Conservation (phyloP, 2,329 filamentous ascomycete species). For the Intubia oerlemansii region DNA sequence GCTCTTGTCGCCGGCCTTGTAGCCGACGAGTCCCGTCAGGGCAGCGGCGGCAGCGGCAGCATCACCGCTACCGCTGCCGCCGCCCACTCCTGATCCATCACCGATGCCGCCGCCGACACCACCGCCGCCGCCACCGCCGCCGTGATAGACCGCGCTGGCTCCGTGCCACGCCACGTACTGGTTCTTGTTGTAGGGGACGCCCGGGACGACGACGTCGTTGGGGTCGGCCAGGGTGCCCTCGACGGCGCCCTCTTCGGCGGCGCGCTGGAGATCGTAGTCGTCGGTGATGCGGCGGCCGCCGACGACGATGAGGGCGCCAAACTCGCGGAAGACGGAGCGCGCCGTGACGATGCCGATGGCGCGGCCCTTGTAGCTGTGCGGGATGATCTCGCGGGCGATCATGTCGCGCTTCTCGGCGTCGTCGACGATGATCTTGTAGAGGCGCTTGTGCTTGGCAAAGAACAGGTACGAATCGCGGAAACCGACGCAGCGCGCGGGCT, state of each 20-base stretch:
- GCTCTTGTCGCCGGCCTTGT: constrained; percentile 48
- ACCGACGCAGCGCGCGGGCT: constrained; percentile 86
- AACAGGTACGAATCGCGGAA: constrained; percentile 97
- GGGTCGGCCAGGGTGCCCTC: constrained; percentile 88
- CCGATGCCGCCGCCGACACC: too few species aligned
- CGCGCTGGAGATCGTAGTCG: constrained; percentile 68
- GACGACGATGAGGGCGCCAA: constrained; percentile 83
- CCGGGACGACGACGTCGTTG: constrained; percentile 55
- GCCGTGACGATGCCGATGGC: constrained; percentile 94
- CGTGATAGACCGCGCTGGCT: constrained; percentile 88
- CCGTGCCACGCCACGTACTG: constrained; percentile 98
- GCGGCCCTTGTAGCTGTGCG: constrained; percentile 94
- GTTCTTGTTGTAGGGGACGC: constrained; percentile 92
- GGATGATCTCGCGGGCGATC: constrained; percentile 87
- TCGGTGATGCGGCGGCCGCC: constrained; percentile 71
- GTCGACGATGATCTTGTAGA: constrained; percentile 95
- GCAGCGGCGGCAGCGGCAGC: constrained; percentile 29
- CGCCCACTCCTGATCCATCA: too few species aligned
- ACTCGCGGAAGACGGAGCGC: constrained; percentile 89
- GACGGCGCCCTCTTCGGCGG: constrained; percentile 52
- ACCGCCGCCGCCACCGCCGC: constrained; percentile 55
- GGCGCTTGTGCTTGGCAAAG: constrained; percentile 91
- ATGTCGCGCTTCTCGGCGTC: constrained; percentile 95
- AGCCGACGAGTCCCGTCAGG: too few species aligned
- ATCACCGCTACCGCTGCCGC: constrained; percentile 16